Percentiles rank a stretch among this genome's conserved stretches.
Evolutionary conservation across 768 basidiomycete genomes (phyloP).

Genomic region (Coprinellus micaceus): DNA sequence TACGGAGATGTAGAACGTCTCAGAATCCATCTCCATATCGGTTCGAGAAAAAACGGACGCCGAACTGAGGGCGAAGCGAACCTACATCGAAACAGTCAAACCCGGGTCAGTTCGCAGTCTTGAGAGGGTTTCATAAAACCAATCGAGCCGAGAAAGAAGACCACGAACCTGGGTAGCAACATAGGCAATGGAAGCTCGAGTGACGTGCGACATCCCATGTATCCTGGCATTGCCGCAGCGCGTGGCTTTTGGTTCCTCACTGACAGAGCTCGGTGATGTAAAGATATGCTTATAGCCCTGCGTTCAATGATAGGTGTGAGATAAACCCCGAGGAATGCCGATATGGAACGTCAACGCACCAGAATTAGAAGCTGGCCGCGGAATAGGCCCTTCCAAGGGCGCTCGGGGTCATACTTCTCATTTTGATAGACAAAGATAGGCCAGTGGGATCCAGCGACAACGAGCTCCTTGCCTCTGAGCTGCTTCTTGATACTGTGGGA

Average conservation of each 20-base stretch:
- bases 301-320: background rate
- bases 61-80: background rate
- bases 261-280: slow-evolving; percentile 9
- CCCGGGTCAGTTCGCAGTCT: too few species aligned
- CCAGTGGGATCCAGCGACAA: slow-evolving; percentile 13
- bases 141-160: background rate
- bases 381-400: slow-evolving; percentile 16
- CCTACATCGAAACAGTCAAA: background rate
- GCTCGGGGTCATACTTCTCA: slow-evolving; percentile 14
- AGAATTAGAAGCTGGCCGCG: slow-evolving; percentile 6
- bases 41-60: background rate
- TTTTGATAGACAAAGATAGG: slow-evolving; percentile 16
- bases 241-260: slow-evolving; percentile 9
- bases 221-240: slow-evolving; percentile 15
- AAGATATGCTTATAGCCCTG: slow-evolving; percentile 14
- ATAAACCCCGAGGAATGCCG: background rate
- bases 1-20: too few species aligned
- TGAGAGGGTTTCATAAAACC: too few species aligned
- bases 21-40: too few species aligned
- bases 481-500: slow-evolving; percentile 4
- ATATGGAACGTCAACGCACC: background rate
- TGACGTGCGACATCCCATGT: slow-evolving; percentile 15
- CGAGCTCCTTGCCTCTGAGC: slow-evolving; percentile 5
- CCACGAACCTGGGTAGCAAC: slow-evolving; percentile 9
- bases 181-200: slow-evolving; percentile 15